A percentile compares a stretch with the other conserved stretches of the same genome.
Conservation (phyloP, 2,329 filamentous ascomycete genomes). For the Diaporthe aspalathi region DNA sequence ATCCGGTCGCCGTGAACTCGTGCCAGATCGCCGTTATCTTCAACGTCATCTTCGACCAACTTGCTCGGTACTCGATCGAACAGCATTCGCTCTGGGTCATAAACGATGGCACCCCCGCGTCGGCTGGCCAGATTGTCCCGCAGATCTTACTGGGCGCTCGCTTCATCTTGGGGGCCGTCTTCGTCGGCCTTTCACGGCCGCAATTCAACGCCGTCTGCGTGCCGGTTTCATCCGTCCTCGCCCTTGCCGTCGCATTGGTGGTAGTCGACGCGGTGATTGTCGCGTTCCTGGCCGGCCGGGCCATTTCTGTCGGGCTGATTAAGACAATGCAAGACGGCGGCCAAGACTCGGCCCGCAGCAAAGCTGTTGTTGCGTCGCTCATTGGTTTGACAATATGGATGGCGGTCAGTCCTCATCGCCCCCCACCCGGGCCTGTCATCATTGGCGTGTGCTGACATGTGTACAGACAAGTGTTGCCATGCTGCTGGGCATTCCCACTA, state of each 20-base stretch:
- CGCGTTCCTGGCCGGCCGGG: conserved; percentile 53
- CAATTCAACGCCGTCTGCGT: conserved; percentile 65
- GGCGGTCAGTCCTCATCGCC: conserved; percentile 55
- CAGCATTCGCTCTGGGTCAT: conserved; percentile 66
- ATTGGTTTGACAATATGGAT: conserved; percentile 64
- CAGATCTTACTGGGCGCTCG: conserved; percentile 61
- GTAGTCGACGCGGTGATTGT: conserved; percentile 60
- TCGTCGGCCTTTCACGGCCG: conserved; percentile 65
- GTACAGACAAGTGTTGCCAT: conserved; percentile 62
- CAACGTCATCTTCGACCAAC: conserved; percentile 66
- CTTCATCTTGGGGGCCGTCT: conserved; percentile 64
- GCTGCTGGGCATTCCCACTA: conserved; percentile 58
- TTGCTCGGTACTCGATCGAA: conserved; percentile 64
- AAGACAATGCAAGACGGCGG: conserved; percentile 48
- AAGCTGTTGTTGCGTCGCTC: conserved; percentile 55
- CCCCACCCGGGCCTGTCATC: background rate
- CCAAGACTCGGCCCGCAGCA: conserved; percentile 49
- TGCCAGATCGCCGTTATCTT: conserved; percentile 66
- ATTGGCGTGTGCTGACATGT: conserved; percentile 40
- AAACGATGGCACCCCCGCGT: conserved; percentile 52
- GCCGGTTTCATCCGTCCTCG: conserved; percentile 56
- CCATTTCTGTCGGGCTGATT: conserved; percentile 52
- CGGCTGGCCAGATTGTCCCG: conserved; percentile 53
- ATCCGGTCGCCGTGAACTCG: conserved; percentile 53
- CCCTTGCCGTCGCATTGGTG: conserved; percentile 59